A percentile compares a stretch with the other conserved stretches of the same genome.
Conservation (phyloP, 1,284 basidiomycete species). For the Trametes hirsuta region DNA sequence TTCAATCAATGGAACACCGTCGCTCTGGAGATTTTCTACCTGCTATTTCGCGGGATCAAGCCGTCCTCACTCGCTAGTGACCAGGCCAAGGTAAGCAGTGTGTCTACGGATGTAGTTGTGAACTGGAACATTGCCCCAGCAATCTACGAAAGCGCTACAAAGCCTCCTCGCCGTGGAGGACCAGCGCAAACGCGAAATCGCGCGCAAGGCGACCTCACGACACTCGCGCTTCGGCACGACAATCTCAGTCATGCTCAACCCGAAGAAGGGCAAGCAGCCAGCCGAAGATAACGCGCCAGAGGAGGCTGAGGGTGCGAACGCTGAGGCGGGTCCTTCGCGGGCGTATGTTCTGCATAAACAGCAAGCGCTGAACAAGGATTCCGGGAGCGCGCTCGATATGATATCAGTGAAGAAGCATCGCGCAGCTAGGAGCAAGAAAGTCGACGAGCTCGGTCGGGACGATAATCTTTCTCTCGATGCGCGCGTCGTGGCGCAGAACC, state of each 20-base stretch:
- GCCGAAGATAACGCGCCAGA: neutral
- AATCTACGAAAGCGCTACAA: constrained; percentile 70
- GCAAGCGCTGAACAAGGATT: constrained; percentile 75
- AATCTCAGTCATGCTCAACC: constrained; percentile 73
- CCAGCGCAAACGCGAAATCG: constrained; percentile 56
- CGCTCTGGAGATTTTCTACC: constrained; percentile 87
- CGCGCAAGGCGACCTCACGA: constrained; percentile 71
- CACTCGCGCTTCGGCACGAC: constrained; percentile 96
- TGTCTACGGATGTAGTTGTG: constrained; percentile 7
- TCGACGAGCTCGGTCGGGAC: constrained; percentile 74
- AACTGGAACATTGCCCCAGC: constrained; percentile 40
- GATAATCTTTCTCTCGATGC: constrained; percentile 78
- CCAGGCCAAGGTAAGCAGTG: constrained; percentile 62
- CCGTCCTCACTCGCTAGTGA: constrained; percentile 66
- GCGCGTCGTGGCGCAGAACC: constrained; percentile 63
- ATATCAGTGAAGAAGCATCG: constrained; percentile 63
- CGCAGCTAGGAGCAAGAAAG: constrained; percentile 64
- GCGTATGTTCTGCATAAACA: constrained; percentile 81
- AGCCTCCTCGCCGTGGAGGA: constrained; percentile 76
- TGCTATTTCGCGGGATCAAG: constrained; percentile 80
- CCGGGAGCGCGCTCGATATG: constrained; percentile 79
- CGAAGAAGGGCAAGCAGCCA: constrained; percentile 45
- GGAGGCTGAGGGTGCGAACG: constrained; percentile 17
- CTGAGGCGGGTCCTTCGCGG: constrained; percentile 38
- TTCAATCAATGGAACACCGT: constrained; percentile 87